Evolutionary conservation across 768 basidiomycete genomes (phyloP).

Genomic region (Melanogaster broomeanus): DNA sequence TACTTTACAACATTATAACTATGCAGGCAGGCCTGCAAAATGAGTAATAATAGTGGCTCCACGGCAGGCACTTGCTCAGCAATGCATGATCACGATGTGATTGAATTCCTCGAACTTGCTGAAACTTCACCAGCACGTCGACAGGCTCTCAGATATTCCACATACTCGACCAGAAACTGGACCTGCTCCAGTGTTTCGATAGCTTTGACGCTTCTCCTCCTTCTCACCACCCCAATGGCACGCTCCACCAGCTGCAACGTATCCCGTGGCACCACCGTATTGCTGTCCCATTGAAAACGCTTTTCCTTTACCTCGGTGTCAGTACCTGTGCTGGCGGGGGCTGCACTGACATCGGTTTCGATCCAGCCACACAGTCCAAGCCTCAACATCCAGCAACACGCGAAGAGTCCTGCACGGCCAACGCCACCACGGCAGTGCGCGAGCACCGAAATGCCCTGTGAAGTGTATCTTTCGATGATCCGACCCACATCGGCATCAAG

Average conservation of each 20-base stretch:
- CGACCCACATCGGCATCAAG: constrained; percentile 68
- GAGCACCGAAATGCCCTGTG: constrained; percentile 69
- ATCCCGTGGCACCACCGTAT: constrained; percentile 37
- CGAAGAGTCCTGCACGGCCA: constrained; percentile 89
- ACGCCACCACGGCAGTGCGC: constrained; percentile 95
- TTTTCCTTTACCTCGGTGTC: constrained; percentile 14
- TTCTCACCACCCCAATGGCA: constrained; percentile 70
- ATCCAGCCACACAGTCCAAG: constrained; percentile 86
- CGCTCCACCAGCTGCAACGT: constrained; percentile 70
- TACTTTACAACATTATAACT: neutral
- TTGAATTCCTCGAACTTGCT: neutral
- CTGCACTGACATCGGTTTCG: constrained; percentile 23
- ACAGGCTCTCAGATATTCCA: constrained; percentile 52
- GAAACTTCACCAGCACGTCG: neutral
- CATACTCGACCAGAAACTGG: constrained; percentile 74
- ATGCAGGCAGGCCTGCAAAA: neutral
- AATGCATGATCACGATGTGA: neutral
- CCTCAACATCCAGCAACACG: constrained; percentile 90
- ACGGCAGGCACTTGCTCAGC: too few species aligned
- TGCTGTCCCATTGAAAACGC: constrained; percentile 17
- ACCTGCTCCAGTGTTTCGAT: constrained; percentile 96
- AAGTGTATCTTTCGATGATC: constrained; percentile 71
- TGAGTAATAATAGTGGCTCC: too few species aligned
- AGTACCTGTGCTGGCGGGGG: neutral
- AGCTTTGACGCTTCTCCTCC: constrained; percentile 83